Conservation (phyloP, 441 rosid genomes). For the Erodium texanum region DNA sequence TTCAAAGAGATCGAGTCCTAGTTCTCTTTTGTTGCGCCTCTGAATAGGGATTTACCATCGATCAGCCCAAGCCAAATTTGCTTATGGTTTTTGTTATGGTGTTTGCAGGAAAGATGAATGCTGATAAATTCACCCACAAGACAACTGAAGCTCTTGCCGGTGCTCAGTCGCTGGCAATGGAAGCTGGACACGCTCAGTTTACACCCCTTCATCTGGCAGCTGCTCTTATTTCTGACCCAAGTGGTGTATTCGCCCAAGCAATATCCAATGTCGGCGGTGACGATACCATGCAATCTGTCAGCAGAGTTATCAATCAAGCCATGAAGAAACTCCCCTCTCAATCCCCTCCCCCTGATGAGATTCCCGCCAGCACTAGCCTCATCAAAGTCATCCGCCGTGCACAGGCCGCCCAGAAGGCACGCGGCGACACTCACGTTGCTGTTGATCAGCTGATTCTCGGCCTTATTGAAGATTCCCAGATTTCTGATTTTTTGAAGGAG, state of each 20-base stretch:
- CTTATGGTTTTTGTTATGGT: neutral
- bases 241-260: constrained; percentile 61
- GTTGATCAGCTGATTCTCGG: constrained; percentile 79
- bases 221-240: constrained; percentile 54
- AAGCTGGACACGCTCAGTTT: constrained; percentile 64
- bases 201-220: constrained; percentile 79
- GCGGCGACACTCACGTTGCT: constrained; percentile 69
- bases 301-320: constrained; percentile 60
- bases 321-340: constrained; percentile 72
- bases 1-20: no score
- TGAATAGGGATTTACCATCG: no score
- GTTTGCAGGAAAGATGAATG: constrained; percentile 46
- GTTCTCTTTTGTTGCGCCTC: no score
- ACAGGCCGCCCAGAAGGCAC: constrained; percentile 57
- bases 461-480: constrained; percentile 79
- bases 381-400: constrained; percentile 69
- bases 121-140: constrained; percentile 86
- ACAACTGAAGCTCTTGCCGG: constrained; percentile 64
- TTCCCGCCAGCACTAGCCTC: constrained; percentile 63
- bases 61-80: no score
- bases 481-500: constrained; percentile 58
- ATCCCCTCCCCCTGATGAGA: constrained; percentile 65
- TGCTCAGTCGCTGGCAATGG: constrained; percentile 61
- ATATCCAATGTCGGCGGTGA: constrained; percentile 50
- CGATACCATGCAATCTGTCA: constrained; percentile 43